Evolutionary conservation across 169 alveolate species (phyloP).

Genomic region (Babesia bovis): DNA sequence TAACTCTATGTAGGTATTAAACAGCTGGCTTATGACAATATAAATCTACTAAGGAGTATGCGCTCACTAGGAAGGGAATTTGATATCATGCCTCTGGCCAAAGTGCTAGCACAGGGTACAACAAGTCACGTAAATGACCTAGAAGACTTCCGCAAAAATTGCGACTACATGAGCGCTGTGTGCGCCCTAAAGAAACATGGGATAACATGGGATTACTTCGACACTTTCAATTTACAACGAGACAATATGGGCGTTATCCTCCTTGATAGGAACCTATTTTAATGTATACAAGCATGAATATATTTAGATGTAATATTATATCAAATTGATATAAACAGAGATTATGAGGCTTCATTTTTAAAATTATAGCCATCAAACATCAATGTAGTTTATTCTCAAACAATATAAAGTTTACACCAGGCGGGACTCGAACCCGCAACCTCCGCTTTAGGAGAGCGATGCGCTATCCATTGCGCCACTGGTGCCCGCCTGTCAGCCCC

Average conservation of each 20-base stretch:
- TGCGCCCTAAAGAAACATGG: slow-evolving; percentile 20
- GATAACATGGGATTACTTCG: slow-evolving; percentile 2
- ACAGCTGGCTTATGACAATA: slow-evolving; percentile 47
- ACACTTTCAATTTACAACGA: slow-evolving; percentile 11
- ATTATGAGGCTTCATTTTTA: too few relatives aligned
- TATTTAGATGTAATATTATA: too few relatives aligned
- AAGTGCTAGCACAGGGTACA: slow-evolving; percentile 3
- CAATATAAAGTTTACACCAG: slow-evolving; percentile 76
- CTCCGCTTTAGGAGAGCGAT: slow-evolving; percentile 94
- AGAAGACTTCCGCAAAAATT: slow-evolving; percentile 6
- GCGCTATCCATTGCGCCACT: slow-evolving; percentile 96
- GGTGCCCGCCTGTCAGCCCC: slow-evolving; percentile 72
- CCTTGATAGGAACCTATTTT: slow-evolving; percentile 1
- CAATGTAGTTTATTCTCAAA: too few relatives aligned
- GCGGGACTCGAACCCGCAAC: slow-evolving; percentile 96
- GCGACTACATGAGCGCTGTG: slow-evolving; percentile 28
- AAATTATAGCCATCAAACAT: too few relatives aligned
- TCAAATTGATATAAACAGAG: too few relatives aligned
- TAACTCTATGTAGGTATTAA: slow-evolving; percentile 21
- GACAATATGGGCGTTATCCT: slow-evolving; percentile 11
- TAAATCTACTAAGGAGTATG: slow-evolving; percentile 4
- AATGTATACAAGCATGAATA: too few relatives aligned
- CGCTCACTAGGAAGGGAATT: slow-evolving; percentile 13
- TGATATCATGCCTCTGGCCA: background rate
- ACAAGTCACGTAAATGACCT: slow-evolving; percentile 7